A percentile compares a stretch with the other conserved stretches of the same genome.
phyloP scores from a whole-genome alignment of 768 basidiomycete genomes.

The Coprinellus aureogranulatus region DNA sequence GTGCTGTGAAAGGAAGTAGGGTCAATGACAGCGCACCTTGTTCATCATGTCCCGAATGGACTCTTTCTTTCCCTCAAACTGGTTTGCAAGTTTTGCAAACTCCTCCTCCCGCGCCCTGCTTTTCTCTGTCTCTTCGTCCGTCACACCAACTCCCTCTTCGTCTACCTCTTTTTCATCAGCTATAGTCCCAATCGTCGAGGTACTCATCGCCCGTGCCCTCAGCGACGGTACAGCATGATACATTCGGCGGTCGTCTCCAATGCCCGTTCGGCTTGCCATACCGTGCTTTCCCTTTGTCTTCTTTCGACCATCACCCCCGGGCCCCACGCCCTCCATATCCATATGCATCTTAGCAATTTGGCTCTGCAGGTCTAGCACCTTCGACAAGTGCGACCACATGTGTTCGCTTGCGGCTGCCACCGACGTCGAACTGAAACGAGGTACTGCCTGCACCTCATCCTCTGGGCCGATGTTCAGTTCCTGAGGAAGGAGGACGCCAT shows the following conservation, averaged over 20 bases:
- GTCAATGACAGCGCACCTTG: constrained; percentile 48
- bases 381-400: constrained; percentile 66
- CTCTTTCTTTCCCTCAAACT: constrained; percentile 68
- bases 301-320: constrained; percentile 31
- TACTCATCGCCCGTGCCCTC: constrained; percentile 5
- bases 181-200: constrained; percentile 12
- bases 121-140: constrained; percentile 55
- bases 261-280: background rate
- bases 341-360: constrained; percentile 71
- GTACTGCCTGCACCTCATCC: background rate
- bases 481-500: constrained; percentile 25
- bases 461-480: constrained; percentile 11
- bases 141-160: constrained; percentile 49
- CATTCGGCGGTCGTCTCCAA: constrained; percentile 1
- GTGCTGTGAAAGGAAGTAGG: constrained; percentile 2
- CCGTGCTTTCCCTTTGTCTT: constrained; percentile 24
- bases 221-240: background rate
- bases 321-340: constrained; percentile 69
- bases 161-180: constrained; percentile 38
- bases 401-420: constrained; percentile 32
- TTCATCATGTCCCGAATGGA: constrained; percentile 70
- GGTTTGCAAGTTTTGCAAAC: constrained; percentile 63
- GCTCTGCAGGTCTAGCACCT: constrained; percentile 69
- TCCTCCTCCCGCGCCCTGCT: constrained; percentile 60
- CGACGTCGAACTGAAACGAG: constrained; percentile 2